Base-by-base conservation (phyloP, 345 rosid genomes). In the Gossypium thurberi region DNA sequence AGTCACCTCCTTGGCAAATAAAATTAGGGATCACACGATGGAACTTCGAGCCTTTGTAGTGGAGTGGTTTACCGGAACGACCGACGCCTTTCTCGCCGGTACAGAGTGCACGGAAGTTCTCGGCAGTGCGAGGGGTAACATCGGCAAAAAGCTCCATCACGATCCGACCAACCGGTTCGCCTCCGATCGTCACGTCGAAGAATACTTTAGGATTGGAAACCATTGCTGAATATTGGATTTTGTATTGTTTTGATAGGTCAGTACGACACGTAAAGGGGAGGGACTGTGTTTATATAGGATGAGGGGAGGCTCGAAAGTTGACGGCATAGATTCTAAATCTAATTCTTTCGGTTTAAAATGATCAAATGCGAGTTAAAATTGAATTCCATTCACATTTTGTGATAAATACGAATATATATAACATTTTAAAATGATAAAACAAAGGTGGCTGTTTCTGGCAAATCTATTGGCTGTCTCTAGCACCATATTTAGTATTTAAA, bases 1-100 rank as follows among this genome's bases (percentile, higher is more conserved):
- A 90, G 23, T 90, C 98, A 1, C 97, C 97, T 3, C 98, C 98
- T 75, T 89, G 98, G 71, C 96, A 89, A 93, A 92, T 89, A 86
- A 92, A 92, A 0, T 81, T 78, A 0, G 94, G 92, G 79, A 92
- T 90, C 82, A 92, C 92, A 0, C 93, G 87, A 83, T 90, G 97
- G 81, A 92, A 92, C 26, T 53, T 0, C 0, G 96, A 92, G 2
- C 92, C 94, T 58, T 89, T 90, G 86, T 82, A 92, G 90, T 92
- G 98, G 13, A 90, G 87, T 0, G 96, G 93, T 88, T 90, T 93
- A 14, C 98, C 86, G 18, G 11, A 10, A 15, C 77, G 67, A 0
- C 93, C 91, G 0, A 44, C 47, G 6, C 92, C 96, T 28, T 87
- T 91, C 84, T 91, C 93, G 9, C 94, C 90, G 0, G 91, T 93